Percentiles rank a stretch among this genome's conserved stretches.
Conservation (phyloP, 2,329 filamentous ascomycete genomes). For the Paecilomyces sp. region DNA sequence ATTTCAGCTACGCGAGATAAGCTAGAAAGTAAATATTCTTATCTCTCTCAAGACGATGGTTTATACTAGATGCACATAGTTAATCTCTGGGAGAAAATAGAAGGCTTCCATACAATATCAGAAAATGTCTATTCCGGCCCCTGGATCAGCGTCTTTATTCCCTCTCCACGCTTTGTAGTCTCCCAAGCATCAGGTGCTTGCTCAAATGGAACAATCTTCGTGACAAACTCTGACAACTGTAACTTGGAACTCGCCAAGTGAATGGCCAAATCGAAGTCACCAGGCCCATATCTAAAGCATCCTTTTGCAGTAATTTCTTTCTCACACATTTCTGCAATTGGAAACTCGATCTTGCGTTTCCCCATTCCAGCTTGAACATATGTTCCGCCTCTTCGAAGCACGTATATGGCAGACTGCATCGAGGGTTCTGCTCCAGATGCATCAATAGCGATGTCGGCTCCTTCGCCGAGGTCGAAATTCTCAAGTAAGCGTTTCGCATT, state of each 20-base stretch:
- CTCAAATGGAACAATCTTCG: conserved; percentile 24
- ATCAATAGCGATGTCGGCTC: conserved; percentile 31
- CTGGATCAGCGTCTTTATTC: conserved; percentile 16
- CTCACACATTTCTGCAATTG: conserved; percentile 23
- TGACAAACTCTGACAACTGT: conserved; percentile 23
- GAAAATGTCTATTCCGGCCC: neutral
- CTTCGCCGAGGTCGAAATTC: conserved; percentile 28
- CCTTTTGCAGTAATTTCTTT: conserved; percentile 23
- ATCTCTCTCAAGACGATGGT: too few relatives aligned
- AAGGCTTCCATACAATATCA: too few relatives aligned
- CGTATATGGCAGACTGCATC: conserved; percentile 35
- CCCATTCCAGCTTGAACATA: conserved; percentile 26
- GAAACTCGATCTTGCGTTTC: conserved; percentile 28
- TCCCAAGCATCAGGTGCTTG: conserved; percentile 28
- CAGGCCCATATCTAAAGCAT: conserved; percentile 20
- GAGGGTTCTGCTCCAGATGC: conserved; percentile 35
- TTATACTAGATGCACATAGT: too few relatives aligned
- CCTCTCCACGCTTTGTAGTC: conserved; percentile 12
- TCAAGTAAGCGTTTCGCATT: conserved; percentile 18
- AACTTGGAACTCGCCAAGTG: conserved; percentile 21
- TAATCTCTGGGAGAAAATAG: too few relatives aligned
- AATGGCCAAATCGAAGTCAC: conserved; percentile 27
- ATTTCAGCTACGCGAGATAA: too few relatives aligned
- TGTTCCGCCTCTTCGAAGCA: conserved; percentile 13
- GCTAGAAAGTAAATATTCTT: too few relatives aligned